A percentile compares a stretch with the other conserved stretches of the same genome.
phyloP scores from a whole-genome alignment of 371 early-diverging fungal genomes.

The Neoconidiobolus thromboides region DNA sequence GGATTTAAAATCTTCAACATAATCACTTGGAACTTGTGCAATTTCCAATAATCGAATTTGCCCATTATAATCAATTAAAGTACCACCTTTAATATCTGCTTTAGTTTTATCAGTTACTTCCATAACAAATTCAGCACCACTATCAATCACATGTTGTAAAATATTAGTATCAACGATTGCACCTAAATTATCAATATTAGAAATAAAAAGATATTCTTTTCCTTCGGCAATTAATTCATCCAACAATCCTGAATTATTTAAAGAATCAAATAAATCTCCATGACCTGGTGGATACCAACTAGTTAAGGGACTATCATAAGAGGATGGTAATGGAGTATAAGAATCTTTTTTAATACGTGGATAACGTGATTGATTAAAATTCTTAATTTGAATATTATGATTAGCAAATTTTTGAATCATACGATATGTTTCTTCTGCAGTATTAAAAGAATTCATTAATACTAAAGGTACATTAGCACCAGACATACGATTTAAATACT shows the following conservation, averaged over 20 bases:
- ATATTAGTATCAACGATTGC: conserved; percentile 94
- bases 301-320: conserved; percentile 24
- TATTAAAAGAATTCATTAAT: conserved; percentile 99
- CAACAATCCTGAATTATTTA: conserved; percentile 85
- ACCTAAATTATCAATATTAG: conserved; percentile 91
- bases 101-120: conserved; percentile 99
- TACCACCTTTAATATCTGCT: conserved; percentile 99
- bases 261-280: conserved; percentile 95
- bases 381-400: conserved; percentile 77
- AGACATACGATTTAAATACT: conserved; percentile 80
- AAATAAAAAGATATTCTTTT: conserved; percentile 97
- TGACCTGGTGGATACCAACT: conserved; percentile 96
- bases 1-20: conserved; percentile 97
- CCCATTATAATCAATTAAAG: conserved; percentile 95
- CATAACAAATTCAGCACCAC: conserved; percentile 93
- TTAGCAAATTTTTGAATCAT: conserved; percentile 68
- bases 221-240: conserved; percentile 91
- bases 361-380: conserved; percentile 95
- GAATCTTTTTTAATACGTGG: conserved; percentile 93
- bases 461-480: conserved; percentile 90
- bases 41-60: conserved; percentile 92
- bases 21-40: conserved; percentile 96
- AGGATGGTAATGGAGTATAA: conserved; percentile 64
- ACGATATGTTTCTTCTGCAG: conserved; percentile 90
- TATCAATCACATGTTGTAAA: conserved; percentile 77